A percentile compares a stretch with the other conserved stretches of the same genome.
phyloP scores from a whole-genome alignment of 2,329 filamentous ascomycete species.

The Albifimbria verrucaria region DNA sequence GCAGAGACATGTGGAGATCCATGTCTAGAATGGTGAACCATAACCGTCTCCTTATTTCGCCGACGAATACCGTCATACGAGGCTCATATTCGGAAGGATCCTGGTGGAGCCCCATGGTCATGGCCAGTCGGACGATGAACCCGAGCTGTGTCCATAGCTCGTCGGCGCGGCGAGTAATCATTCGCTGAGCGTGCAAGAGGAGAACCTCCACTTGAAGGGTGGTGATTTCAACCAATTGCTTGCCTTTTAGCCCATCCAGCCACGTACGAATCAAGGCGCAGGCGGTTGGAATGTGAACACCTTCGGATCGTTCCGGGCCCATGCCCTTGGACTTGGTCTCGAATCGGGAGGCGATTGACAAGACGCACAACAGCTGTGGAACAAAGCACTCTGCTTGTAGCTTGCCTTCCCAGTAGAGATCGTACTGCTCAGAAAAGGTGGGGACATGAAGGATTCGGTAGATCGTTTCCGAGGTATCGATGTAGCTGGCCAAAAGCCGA shows the following conservation, averaged over 20 bases:
- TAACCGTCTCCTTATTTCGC: slow-evolving; percentile 51
- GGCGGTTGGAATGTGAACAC: slow-evolving; percentile 55
- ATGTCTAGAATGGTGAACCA: slow-evolving; percentile 57
- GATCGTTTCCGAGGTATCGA: slow-evolving; percentile 48
- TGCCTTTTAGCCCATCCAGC: slow-evolving; percentile 49
- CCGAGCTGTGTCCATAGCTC: slow-evolving; percentile 55
- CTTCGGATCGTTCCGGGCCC: slow-evolving; percentile 47
- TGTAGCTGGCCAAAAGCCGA: slow-evolving; percentile 45
- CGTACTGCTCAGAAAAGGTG: slow-evolving; percentile 48
- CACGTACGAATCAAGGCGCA: slow-evolving; percentile 52
- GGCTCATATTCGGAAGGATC: slow-evolving; percentile 52
- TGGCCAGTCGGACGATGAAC: slow-evolving; percentile 52
- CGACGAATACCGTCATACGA: slow-evolving; percentile 46
- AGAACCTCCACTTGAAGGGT: slow-evolving; percentile 53
- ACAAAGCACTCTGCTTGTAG: slow-evolving; percentile 47
- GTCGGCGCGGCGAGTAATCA: slow-evolving; percentile 49
- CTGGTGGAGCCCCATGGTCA: slow-evolving; percentile 57
- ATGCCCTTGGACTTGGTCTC: slow-evolving; percentile 48
- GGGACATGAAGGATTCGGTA: slow-evolving; percentile 53
- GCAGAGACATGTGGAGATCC: slow-evolving; percentile 52
- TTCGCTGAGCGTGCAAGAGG: slow-evolving; percentile 49
- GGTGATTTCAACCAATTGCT: slow-evolving; percentile 49
- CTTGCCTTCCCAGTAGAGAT: slow-evolving; percentile 48
- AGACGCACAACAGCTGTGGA: slow-evolving; percentile 49
- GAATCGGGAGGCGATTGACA: slow-evolving; percentile 53